Percentiles rank a stretch among this genome's conserved stretches.
Conservation (phyloP, 768 basidiomycete genomes). For the Tulasnella sp. region DNA sequence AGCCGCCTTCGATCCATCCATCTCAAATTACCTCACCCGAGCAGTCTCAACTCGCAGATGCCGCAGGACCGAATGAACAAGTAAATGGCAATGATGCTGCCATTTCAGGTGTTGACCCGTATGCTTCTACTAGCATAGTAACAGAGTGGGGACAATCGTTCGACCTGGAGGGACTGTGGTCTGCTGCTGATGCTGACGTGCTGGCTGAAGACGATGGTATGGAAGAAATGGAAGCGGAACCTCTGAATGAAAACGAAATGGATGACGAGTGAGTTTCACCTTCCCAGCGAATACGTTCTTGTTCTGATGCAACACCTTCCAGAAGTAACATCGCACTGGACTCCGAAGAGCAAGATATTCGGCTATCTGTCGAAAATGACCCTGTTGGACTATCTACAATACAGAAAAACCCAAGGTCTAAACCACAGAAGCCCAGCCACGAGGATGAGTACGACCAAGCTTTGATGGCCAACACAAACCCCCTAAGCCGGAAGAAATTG, state of each 20-base stretch:
- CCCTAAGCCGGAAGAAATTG: conserved; percentile 3
- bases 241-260: conserved; percentile 24
- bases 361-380: neutral
- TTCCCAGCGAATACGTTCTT: neutral
- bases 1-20: conserved; percentile 65
- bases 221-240: conserved; percentile 28
- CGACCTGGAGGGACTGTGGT: conserved; percentile 66
- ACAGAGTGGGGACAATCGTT: conserved; percentile 62
- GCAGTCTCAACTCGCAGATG: neutral
- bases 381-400: neutral
- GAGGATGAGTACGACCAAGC: neutral
- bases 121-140: conserved; percentile 72
- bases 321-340: neutral
- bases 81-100: conserved; percentile 25
- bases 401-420: conserved; percentile 3
- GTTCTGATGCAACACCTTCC: neutral
- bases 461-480: conserved; percentile 7
- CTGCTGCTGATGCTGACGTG: conserved; percentile 65
- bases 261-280: conserved; percentile 30
- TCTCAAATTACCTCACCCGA: conserved; percentile 46
- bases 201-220: conserved; percentile 32
- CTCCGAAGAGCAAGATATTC: neutral
- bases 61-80: conserved; percentile 14
- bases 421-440: conserved; percentile 4
- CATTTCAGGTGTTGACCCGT: conserved; percentile 51